A percentile compares a stretch with the other conserved stretches of the same genome.
These are phyloP conservation scores for Eruca vesicaria DNA, from an alignment of 441 rosid species.

Conservation along the genomic window DNA sequence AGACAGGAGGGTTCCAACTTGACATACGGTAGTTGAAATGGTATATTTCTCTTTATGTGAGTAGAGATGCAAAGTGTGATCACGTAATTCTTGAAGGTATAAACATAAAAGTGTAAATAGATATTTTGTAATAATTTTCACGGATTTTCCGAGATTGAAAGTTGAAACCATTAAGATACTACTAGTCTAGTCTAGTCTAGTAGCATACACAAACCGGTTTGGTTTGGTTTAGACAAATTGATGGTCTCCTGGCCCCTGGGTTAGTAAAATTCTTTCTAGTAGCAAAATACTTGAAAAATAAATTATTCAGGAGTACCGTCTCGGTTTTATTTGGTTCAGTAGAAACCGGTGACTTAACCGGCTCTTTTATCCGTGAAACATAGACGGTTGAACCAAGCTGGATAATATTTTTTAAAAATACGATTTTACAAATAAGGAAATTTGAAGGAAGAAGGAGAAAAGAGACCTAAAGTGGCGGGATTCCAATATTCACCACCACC, in stretches of 20 bases:
- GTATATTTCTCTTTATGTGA: too few relatives aligned
- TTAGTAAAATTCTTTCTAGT: neutral
- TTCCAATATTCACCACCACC: conserved; percentile 42
- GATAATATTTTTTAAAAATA: neutral
- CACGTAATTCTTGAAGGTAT: neutral
- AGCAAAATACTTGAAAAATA: neutral
- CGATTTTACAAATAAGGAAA: neutral
- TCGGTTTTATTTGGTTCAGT: neutral
- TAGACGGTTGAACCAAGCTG: neutral
- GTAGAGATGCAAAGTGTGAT: neutral
- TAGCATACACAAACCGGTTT: neutral
- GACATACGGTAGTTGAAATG: too few relatives aligned
- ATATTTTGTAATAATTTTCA: neutral
- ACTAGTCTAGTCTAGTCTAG: neutral
- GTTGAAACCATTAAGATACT: neutral
- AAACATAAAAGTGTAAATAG: neutral
- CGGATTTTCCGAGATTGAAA: neutral
- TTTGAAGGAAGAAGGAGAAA: conserved; percentile 3
- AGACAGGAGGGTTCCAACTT: too few relatives aligned
- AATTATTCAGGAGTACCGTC: too few relatives aligned
- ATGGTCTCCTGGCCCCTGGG: neutral
- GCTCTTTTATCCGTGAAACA: neutral
- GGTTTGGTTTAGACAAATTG: neutral
- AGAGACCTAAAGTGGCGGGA: conserved; percentile 52
- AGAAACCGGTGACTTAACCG: neutral